Evolutionary conservation across 78 protist genomes (phyloP).

Genomic region (slime mould (Dictyostelium discoideum)): DNA sequence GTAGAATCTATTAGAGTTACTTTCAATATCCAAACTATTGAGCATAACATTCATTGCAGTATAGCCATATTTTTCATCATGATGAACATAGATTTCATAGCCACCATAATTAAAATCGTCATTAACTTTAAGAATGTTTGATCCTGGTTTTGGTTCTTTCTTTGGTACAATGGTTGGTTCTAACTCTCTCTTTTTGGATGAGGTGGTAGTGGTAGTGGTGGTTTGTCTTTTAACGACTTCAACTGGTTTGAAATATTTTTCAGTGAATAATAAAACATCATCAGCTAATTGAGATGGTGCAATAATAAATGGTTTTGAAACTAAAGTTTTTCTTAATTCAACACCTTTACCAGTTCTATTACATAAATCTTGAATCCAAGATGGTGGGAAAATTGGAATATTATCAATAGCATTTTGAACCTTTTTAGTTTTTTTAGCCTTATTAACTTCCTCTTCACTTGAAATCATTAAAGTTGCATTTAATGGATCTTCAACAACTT

Average conservation of each 20-base stretch:
- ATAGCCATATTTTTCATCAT: slow-evolving; percentile 49
- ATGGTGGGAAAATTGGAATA: slow-evolving; percentile 32
- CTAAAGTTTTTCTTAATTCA: slow-evolving; percentile 4
- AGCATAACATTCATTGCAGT: slow-evolving; percentile 77
- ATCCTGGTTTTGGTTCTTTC: slow-evolving; percentile 66
- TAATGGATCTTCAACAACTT: slow-evolving; percentile 11
- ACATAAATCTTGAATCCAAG: slow-evolving; percentile 39
- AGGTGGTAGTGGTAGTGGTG: not conserved
- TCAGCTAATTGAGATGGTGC: slow-evolving; percentile 35
- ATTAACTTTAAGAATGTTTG: slow-evolving; percentile 37
- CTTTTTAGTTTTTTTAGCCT: slow-evolving; percentile 24
- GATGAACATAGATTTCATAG: slow-evolving; percentile 53
- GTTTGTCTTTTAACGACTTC: slow-evolving; percentile 15
- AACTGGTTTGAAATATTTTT: not conserved
- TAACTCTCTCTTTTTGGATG: slow-evolving; percentile 33
- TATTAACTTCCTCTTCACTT: slow-evolving; percentile 24
- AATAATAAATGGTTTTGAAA: slow-evolving; percentile 14
- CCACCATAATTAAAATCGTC: not conserved
- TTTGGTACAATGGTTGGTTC: not conserved
- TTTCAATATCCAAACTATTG: slow-evolving; percentile 52
- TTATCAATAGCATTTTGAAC: slow-evolving; percentile 58
- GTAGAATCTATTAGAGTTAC: slow-evolving; percentile 69
- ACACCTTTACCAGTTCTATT: slow-evolving; percentile 63
- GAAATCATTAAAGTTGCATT: slow-evolving; percentile 58
- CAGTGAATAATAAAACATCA: not conserved